phyloP scores from a whole-genome alignment of 208 protist genomes.

The Trypanosomatidae sp. region DNA sequence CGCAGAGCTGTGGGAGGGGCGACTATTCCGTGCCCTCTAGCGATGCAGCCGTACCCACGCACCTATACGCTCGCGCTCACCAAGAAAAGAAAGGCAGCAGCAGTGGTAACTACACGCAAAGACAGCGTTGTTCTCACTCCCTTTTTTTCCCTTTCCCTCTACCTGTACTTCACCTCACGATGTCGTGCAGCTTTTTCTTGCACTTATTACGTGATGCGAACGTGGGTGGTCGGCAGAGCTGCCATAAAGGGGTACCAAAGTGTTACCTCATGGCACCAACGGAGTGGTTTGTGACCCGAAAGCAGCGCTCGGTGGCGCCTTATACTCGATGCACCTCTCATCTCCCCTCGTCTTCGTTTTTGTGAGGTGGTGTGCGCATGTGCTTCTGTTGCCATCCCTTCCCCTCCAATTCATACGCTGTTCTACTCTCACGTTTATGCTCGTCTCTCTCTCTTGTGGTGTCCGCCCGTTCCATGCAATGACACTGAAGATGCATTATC shows the following conservation, averaged over 20 bases:
- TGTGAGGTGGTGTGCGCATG: background rate
- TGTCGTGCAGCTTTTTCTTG: background rate
- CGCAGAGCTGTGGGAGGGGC: background rate
- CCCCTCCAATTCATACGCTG: background rate
- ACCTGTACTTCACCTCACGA: background rate
- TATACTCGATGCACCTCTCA: background rate
- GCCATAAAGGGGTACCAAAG: background rate
- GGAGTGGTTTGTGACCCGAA: background rate
- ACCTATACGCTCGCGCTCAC: background rate
- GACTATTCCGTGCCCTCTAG: background rate
- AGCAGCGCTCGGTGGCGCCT: background rate
- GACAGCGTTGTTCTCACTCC: background rate
- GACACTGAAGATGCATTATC: background rate
- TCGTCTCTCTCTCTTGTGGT: background rate
- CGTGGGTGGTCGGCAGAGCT: background rate
- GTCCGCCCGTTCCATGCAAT: background rate
- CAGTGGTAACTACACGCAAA: background rate
- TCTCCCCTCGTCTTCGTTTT: background rate
- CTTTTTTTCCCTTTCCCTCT: conserved; percentile 9
- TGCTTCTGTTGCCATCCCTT: background rate
- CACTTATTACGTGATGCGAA: background rate
- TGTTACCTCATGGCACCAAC: background rate
- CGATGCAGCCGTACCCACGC: background rate
- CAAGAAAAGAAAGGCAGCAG: background rate
- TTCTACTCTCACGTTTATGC: background rate